Base-by-base conservation (phyloP, 106 monocot species). In the Phalaenopsis aphrodite region DNA sequence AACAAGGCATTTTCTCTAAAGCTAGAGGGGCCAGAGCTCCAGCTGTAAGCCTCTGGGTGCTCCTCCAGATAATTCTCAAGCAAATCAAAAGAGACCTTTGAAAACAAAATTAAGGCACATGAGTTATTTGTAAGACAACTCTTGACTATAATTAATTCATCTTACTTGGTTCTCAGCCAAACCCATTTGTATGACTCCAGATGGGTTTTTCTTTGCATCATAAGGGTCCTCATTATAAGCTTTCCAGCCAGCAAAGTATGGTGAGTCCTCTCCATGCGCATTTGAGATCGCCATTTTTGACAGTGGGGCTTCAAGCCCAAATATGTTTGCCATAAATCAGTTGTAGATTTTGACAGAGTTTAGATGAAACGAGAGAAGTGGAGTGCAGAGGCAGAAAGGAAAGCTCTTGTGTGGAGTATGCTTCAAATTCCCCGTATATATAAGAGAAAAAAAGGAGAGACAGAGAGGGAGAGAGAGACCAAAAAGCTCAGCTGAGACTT, bases 131-230 rank as follows among this genome's bases (percentile, higher is more conserved):
- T 41, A 73, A 4, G 73, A 19, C 41, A 3, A 73, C 1, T 61
- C 5, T 64, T 64, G 1, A 19, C 42, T 42, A 4, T 11, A 39
- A 36, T 5, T 58, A 58, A 7, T 55, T 55, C 18, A 16, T 77
- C 56, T 69, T 16, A 84, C 91, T 84, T 92, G 92, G 68, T 92
- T 92, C 71, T 92, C 92, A 10, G 92, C 92, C 14, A 92, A 82
- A 16, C 92, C 92, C 88, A 93, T 88, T 66, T 93, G 92, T 8
- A 93, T 93, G 75, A 93, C 88, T 42, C 92, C 92, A 5, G 76
- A 48, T 8, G 92, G 83, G 75, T 93, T 93, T 55, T 39, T 75
- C 77, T 76, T 10, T 5, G 84, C 61, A 72, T 90, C 73, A 39
- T 88, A 90, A 19, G 92, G 88, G 77, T 93, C 82, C 77, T 78